Conservation (phyloP, 2,329 filamentous ascomycete species). For the Colletotrichum eleusines region DNA sequence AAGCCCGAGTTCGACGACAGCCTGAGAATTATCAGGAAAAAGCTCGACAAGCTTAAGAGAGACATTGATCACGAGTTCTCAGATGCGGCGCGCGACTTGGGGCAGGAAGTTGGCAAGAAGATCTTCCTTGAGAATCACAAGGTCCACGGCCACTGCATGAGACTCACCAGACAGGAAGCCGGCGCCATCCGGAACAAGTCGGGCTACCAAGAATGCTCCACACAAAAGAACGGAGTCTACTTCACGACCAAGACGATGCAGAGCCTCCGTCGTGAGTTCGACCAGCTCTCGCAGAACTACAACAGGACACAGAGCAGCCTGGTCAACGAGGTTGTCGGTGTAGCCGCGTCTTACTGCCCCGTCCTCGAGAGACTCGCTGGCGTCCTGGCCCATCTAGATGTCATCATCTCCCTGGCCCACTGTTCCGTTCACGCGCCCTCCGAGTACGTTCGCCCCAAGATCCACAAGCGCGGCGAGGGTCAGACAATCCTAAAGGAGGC, state of each 20-base stretch:
- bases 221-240: slow-evolving; percentile 98
- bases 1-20: slow-evolving; percentile 97
- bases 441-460: slow-evolving; percentile 89
- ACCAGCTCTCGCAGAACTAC: slow-evolving; percentile 94
- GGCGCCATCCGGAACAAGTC: slow-evolving; percentile 93
- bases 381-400: slow-evolving; percentile 92
- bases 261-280: slow-evolving; percentile 86
- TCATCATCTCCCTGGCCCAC: slow-evolving; percentile 94
- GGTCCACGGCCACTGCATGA: slow-evolving; percentile 96
- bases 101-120: slow-evolving; percentile 97
- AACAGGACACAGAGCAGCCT: slow-evolving; percentile 93
- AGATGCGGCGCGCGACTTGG: slow-evolving; percentile 81
- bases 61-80: slow-evolving; percentile 88
- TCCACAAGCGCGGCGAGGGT: slow-evolving; percentile 88
- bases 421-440: slow-evolving; percentile 92
- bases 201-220: slow-evolving; percentile 93
- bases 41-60: slow-evolving; percentile 84
- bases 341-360: slow-evolving; percentile 94
- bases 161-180: slow-evolving; percentile 90
- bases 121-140: slow-evolving; percentile 97
- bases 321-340: slow-evolving; percentile 91
- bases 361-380: slow-evolving; percentile 90
- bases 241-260: slow-evolving; percentile 91
- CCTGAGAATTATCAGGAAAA: slow-evolving; percentile 88
- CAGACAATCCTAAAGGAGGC: slow-evolving; percentile 93